A percentile compares a stretch with the other conserved stretches of the same genome.
phyloP scores from a whole-genome alignment of 2,329 filamentous ascomycete species.

The Aspergillus costaricaensis region DNA sequence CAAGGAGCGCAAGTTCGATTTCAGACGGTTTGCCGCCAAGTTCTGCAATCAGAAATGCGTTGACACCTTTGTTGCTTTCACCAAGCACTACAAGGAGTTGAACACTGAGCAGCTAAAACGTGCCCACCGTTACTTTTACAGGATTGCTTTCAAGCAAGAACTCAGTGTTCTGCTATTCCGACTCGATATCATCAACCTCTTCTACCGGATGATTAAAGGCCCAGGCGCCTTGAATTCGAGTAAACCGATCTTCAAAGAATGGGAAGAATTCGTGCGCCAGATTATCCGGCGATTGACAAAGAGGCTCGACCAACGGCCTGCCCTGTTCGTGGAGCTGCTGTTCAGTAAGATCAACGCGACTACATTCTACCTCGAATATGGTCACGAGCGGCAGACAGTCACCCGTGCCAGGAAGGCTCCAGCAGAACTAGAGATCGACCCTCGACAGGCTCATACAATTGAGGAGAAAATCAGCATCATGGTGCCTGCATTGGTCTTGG shows the following conservation, averaged over 20 bases:
- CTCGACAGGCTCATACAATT: conserved; percentile 61
- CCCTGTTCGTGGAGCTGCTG: conserved; percentile 84
- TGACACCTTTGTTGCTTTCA: conserved; percentile 82
- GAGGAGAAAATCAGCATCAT: conserved; percentile 77
- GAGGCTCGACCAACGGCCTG: conserved; percentile 81
- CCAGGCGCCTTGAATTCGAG: conserved; percentile 71
- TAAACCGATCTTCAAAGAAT: conserved; percentile 74
- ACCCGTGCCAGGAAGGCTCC: conserved; percentile 68
- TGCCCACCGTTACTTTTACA: conserved; percentile 90
- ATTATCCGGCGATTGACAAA: conserved; percentile 78
- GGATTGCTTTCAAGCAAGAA: conserved; percentile 92
- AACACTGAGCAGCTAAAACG: conserved; percentile 80
- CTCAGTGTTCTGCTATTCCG: conserved; percentile 85
- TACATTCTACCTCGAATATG: conserved; percentile 85
- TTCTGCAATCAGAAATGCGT: conserved; percentile 84
- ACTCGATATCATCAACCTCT: conserved; percentile 83
- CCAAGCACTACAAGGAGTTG: conserved; percentile 78
- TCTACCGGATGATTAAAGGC: conserved; percentile 90
- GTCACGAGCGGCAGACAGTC: conserved; percentile 76
- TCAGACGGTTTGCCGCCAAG: conserved; percentile 75
- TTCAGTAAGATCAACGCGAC: conserved; percentile 90
- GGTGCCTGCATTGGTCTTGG: conserved; percentile 76
- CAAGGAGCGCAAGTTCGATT: conserved; percentile 91
- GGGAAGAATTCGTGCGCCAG: conserved; percentile 86
- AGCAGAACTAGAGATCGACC: conserved; percentile 80